Percentiles rank a stretch among this genome's conserved stretches.
Conservation (phyloP, 305 asterid genomes). For the Solanum chacoense region DNA sequence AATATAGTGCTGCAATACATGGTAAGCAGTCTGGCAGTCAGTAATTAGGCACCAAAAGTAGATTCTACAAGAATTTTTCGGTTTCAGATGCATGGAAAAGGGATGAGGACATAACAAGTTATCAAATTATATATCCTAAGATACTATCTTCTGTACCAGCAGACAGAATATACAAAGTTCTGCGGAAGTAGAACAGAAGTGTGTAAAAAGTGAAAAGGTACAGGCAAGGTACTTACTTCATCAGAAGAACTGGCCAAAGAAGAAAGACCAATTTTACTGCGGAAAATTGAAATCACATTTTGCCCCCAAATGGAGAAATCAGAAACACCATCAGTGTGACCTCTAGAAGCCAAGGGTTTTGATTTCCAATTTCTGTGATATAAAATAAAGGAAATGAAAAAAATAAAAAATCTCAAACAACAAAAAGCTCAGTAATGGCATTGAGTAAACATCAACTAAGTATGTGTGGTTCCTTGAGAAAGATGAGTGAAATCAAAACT, state of each 20-base stretch:
- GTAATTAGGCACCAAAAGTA: background rate
- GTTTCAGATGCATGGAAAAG: background rate
- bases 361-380: conserved; percentile 68
- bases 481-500: background rate
- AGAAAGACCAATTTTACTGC: conserved; percentile 72
- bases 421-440: background rate
- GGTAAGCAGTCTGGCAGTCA: background rate
- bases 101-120: background rate
- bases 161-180: background rate
- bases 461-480: background rate
- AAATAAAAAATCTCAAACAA: background rate
- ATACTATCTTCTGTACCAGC: background rate
- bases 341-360: conserved; percentile 51
- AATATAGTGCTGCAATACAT: background rate
- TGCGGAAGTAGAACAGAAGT: background rate
- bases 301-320: conserved; percentile 93
- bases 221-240: conserved; percentile 35
- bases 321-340: conserved; percentile 75
- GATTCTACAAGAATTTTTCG: background rate
- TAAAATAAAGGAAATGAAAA: conserved; percentile 4
- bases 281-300: conserved; percentile 77
- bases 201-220: background rate
- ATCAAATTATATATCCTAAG: background rate
- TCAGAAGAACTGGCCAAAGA: conserved; percentile 51
- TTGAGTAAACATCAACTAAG: background rate